These are phyloP conservation scores for Castanea mollissima DNA, from an alignment of 306 rosid genomes.

Conservation along the genomic window DNA sequence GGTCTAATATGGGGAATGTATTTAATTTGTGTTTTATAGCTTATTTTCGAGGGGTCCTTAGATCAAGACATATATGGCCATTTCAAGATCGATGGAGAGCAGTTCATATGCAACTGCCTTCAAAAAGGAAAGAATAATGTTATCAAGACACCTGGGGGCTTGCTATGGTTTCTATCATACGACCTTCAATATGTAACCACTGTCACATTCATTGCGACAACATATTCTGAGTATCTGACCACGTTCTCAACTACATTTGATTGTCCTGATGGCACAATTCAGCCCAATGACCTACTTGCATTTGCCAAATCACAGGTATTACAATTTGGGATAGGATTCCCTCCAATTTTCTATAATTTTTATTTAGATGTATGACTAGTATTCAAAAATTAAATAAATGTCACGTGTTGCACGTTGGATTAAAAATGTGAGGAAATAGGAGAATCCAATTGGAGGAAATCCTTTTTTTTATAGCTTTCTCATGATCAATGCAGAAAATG, in stretches of 20 bases:
- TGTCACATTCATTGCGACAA: slow-evolving; percentile 41
- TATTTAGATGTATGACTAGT: too few relatives aligned
- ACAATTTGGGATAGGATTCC: not conserved
- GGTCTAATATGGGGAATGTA: not conserved
- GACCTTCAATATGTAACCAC: slow-evolving; percentile 54
- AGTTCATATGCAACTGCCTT: slow-evolving; percentile 49
- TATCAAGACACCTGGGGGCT: slow-evolving; percentile 41
- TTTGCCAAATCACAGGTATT: slow-evolving; percentile 47
- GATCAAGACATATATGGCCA: slow-evolving; percentile 36
- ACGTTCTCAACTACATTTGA: slow-evolving; percentile 23
- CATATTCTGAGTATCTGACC: slow-evolving; percentile 41
- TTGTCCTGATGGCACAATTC: slow-evolving; percentile 22
- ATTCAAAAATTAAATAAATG: too few relatives aligned
- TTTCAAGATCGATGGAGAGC: slow-evolving; percentile 47
- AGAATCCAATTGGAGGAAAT: too few relatives aligned
- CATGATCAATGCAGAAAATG: too few relatives aligned
- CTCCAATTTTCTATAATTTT: too few relatives aligned
- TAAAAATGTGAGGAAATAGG: too few relatives aligned
- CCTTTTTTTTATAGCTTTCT: too few relatives aligned
- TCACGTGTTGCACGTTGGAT: too few relatives aligned
- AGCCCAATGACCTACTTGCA: slow-evolving; percentile 33
- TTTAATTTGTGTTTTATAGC: slow-evolving; percentile 17
- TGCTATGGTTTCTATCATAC: slow-evolving; percentile 47
- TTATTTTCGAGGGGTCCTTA: slow-evolving; percentile 45
- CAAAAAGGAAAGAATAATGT: slow-evolving; percentile 42